Conservation (phyloP, 139 green algal genomes). For the Tetradesmus lagerheimii region DNA sequence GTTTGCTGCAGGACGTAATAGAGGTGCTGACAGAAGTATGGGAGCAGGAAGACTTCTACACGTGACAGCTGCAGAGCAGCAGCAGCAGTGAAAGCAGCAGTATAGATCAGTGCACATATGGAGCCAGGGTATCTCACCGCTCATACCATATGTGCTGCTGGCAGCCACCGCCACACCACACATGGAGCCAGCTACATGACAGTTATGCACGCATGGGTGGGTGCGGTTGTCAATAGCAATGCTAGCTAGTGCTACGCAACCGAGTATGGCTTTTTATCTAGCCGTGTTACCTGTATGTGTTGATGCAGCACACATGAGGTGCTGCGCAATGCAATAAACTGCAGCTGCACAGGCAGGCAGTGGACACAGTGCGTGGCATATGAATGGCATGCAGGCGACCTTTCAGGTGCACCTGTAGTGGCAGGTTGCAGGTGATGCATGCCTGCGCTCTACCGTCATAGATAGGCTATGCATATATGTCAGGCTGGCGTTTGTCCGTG, state of each 20-base stretch:
- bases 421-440: too few relatives aligned
- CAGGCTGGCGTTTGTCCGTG: too few relatives aligned
- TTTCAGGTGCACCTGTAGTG: too few relatives aligned
- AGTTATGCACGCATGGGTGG: not conserved
- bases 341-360: not conserved
- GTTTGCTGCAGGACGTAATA: constrained; percentile 28
- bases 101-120: too few relatives aligned
- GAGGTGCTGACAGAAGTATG: constrained; percentile 39
- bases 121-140: too few relatives aligned
- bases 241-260: not conserved
- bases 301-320: not conserved
- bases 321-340: not conserved
- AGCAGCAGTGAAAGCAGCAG: not conserved
- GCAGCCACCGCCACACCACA: too few relatives aligned
- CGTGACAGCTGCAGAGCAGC: not conserved
- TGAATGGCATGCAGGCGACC: too few relatives aligned
- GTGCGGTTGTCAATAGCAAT: not conserved
- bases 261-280: not conserved
- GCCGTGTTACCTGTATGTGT: not conserved
- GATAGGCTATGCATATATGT: too few relatives aligned
- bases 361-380: too few relatives aligned
- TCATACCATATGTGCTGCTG: too few relatives aligned
- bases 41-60: constrained; percentile 34
- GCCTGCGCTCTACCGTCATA: too few relatives aligned
- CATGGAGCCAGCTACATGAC: too few relatives aligned